Base-by-base conservation (phyloP, 805 yeast genomes). In the Teunomyces panamensis region DNA sequence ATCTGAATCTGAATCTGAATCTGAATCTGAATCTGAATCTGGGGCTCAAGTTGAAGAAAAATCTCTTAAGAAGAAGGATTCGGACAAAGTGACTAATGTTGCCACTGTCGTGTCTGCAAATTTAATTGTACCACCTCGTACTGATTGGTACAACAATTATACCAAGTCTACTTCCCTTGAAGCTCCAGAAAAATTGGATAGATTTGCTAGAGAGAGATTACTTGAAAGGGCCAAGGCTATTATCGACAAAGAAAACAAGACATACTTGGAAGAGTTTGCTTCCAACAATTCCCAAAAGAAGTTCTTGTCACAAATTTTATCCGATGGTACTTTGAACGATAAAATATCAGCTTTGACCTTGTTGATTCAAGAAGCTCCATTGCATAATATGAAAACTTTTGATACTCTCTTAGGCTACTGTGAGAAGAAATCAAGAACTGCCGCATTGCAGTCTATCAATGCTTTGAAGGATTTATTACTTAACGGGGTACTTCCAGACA, bases 311-410 rank as follows among this genome's bases (percentile, higher is more conserved):
- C 95, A 92, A 67, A 85, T 94, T 56, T 78, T 94, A 59, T 77
- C 90, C 5, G 85, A 83, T 55, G 99, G 99, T 87, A 94, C 99
- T 0, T 76, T 92, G 57, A 85, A 83, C 58, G 99, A 94, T 84
- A 90, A 94, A 70, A 87, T 94, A 47, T 88, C 96, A 42, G 97
- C 99, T 0, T 77, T 94, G 61, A 92, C 99, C 0, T 80, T 94
- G 62, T 74, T 94, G 62, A 80, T 91, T 42, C 98, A 94, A 64
- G 98, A 94, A 70, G 91, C 97, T 2, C 99, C 99, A 5, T 64
- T 90, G 46, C 98, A 94, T 63, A 87, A 92, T 56, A 61, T 84
- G 45, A 87, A 89, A 63, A 89, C 96, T 0, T 73, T 94, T 48
- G 96, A 89, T 54, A 85, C 85, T 33, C 69, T 94, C 53, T 63